Conservation (phyloP, 441 rosid species). For the Biscutella laevigata region DNA sequence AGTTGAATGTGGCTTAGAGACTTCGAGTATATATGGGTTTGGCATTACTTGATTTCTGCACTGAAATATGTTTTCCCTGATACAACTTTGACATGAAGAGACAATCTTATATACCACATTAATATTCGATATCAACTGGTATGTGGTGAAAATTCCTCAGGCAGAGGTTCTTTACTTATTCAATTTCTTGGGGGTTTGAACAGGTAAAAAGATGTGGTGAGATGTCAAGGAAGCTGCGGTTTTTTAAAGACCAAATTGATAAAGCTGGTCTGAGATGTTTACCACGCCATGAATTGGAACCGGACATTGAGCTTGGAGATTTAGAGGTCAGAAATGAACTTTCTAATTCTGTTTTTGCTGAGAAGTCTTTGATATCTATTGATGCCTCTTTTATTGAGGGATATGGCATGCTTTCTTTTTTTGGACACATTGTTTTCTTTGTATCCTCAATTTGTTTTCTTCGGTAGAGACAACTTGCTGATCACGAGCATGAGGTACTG, state of each 20-base stretch:
- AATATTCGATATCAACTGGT: not conserved
- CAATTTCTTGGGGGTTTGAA: constrained; percentile 25
- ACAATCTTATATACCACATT: not conserved
- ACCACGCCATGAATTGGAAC: constrained; percentile 51
- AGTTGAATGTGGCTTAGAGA: constrained; percentile 1
- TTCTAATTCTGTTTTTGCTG: constrained; percentile 8
- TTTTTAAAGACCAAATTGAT: constrained; percentile 81
- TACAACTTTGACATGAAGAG: not conserved
- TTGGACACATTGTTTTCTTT: constrained; percentile 15
- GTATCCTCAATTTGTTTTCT: constrained; percentile 18
- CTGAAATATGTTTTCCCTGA: not conserved
- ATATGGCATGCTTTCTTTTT: not conserved
- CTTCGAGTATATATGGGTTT: too few species aligned
- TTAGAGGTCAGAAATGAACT: constrained; percentile 58
- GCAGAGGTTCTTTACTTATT: constrained; percentile 17
- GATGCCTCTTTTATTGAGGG: not conserved
- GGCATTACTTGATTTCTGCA: too few species aligned
- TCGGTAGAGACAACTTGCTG: constrained; percentile 76
- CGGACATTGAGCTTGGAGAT: constrained; percentile 79
- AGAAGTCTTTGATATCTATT: constrained; percentile 13
- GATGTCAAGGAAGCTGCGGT: constrained; percentile 91
- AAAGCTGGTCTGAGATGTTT: constrained; percentile 77
- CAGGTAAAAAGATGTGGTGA: constrained; percentile 97
- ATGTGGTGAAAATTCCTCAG: not conserved
- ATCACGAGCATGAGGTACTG: constrained; percentile 82